Base-by-base conservation (phyloP, 2,329 filamentous ascomycete genomes). In the Hypomyces perniciosus region DNA sequence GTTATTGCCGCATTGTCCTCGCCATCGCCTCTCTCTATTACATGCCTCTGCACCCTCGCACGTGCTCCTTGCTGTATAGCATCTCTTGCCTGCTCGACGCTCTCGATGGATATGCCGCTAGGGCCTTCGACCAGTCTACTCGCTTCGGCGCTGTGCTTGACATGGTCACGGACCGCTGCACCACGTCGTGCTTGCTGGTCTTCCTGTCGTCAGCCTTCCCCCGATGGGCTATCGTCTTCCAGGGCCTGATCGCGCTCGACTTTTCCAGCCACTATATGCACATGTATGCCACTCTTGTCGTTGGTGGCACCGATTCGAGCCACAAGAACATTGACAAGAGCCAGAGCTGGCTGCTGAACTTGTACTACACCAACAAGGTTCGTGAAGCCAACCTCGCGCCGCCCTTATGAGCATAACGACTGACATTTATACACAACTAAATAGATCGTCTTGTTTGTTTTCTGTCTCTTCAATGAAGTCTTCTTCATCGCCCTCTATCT, bases 401-500 rank as follows among this genome's bases (percentile, higher is more conserved):
- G 12, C 41, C 28, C 10, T 55, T 27, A 42, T 52, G 20, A 55
- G 20, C 45, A 28, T 26, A 9, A 31, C n/a, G 4, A 10, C 9
- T 43, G 56, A 40, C 5, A 4, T 59, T 5, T 31, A 8, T 20
- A 20, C 3, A 20, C 20, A 20, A 20, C 20, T 20, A 20, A 20
- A 20, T 44, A 96, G 92, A 86, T 77, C 49, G 91, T 99, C 42
- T 79, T 99, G 39, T 99, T 99, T 74, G 72, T 89, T 55, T 88
- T 90, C 72, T 99, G 93, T 76, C 79, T 83, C 52, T 73, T 95
- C 59, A 99, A 99, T 70, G 93, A 99, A 72, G 73, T 91, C 57
- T 99, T 96, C 79, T 99, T 99, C 78, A 96, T 99, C 66, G 91
- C 90, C 30, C 83, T 99, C 55, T 99, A 99, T 74, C 86, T 99